Percentiles rank a stretch among this genome's conserved stretches.
phyloP scores from a whole-genome alignment of 2,329 filamentous ascomycete species.

The Trichoderma gracile region DNA sequence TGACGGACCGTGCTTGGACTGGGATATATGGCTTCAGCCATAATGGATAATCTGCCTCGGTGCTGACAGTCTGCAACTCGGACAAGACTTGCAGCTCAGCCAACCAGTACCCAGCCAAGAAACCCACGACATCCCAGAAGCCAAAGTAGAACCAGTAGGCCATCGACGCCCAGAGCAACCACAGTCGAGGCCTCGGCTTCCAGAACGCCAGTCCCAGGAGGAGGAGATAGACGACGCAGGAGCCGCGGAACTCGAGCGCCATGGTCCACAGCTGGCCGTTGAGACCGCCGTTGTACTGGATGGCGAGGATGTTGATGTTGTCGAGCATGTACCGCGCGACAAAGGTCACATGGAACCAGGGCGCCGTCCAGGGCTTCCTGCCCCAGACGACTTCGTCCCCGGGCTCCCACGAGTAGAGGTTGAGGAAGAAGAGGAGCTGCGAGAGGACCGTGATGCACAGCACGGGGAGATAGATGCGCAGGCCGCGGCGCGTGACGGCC shows the following conservation, averaged over 20 bases:
- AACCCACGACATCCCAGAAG: slow-evolving; percentile 16
- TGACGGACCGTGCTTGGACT: background rate
- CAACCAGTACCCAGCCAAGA: slow-evolving; percentile 20
- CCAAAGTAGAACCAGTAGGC: slow-evolving; percentile 21
- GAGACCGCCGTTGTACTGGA: slow-evolving; percentile 15
- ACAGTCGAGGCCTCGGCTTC: slow-evolving; percentile 10
- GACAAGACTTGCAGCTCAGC: slow-evolving; percentile 16
- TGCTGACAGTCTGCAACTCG: slow-evolving; percentile 2
- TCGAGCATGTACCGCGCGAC: slow-evolving; percentile 21
- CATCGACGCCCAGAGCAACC: slow-evolving; percentile 16
- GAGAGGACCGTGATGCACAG: slow-evolving; percentile 14
- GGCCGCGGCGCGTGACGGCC: slow-evolving; percentile 18
- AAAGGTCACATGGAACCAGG: slow-evolving; percentile 19
- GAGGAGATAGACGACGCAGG: slow-evolving; percentile 11
- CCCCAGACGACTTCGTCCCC: slow-evolving; percentile 14
- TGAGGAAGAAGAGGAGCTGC: slow-evolving; percentile 17
- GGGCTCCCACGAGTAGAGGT: slow-evolving; percentile 12
- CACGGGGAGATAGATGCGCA: slow-evolving; percentile 15
- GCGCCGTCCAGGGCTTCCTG: slow-evolving; percentile 5
- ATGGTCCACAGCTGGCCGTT: slow-evolving; percentile 23
- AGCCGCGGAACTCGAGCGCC: slow-evolving; percentile 19
- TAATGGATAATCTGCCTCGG: background rate
- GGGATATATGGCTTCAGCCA: slow-evolving; percentile 22
- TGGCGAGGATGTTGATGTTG: slow-evolving; percentile 19
- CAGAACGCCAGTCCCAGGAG: slow-evolving; percentile 8